Evolutionary conservation across 805 yeast genomes (phyloP).

Genomic region (Helenozyma rhizophorensis): DNA sequence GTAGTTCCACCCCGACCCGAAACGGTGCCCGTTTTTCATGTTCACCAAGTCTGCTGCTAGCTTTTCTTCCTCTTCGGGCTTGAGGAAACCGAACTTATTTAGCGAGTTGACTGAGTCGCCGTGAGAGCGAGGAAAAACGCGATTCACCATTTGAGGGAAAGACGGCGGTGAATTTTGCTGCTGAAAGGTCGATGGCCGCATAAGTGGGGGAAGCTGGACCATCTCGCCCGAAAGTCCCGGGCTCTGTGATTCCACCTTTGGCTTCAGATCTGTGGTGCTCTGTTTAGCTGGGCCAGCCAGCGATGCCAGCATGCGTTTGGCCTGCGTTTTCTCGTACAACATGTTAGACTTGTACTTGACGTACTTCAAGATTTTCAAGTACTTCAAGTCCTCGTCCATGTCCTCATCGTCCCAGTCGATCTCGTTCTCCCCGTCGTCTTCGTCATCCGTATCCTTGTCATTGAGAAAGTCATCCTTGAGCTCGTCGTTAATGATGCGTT

Average conservation of each 20-base stretch:
- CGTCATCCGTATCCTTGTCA: slow-evolving; percentile 27
- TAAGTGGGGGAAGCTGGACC: slow-evolving; percentile 3
- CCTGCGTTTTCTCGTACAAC: slow-evolving; percentile 4
- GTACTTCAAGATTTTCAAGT: slow-evolving; percentile 37
- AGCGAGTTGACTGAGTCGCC: background rate
- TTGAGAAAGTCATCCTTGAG: slow-evolving; percentile 33
- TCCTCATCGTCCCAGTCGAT: slow-evolving; percentile 47
- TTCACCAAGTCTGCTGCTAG: slow-evolving; percentile 10
- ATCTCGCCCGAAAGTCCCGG: background rate
- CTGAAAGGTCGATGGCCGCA: slow-evolving; percentile 3
- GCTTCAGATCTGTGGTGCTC: no score
- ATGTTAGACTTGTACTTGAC: slow-evolving; percentile 31
- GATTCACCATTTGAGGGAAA: slow-evolving; percentile 2
- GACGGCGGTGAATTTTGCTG: slow-evolving; percentile 3
- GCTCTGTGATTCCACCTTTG: no score
- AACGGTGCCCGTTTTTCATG: slow-evolving; percentile 4
- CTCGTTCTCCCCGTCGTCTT: slow-evolving; percentile 26
- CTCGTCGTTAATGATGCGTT: slow-evolving; percentile 36
- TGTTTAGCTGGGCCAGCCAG: no score
- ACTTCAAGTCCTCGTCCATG: slow-evolving; percentile 44
- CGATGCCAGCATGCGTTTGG: background rate
- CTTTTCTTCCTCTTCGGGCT: slow-evolving; percentile 2
- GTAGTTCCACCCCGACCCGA: no score
- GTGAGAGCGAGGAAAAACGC: background rate
- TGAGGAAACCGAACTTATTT: background rate